Base-by-base conservation (phyloP, 106 monocot genomes). In the Alisma plantagoaquatica region DNA sequence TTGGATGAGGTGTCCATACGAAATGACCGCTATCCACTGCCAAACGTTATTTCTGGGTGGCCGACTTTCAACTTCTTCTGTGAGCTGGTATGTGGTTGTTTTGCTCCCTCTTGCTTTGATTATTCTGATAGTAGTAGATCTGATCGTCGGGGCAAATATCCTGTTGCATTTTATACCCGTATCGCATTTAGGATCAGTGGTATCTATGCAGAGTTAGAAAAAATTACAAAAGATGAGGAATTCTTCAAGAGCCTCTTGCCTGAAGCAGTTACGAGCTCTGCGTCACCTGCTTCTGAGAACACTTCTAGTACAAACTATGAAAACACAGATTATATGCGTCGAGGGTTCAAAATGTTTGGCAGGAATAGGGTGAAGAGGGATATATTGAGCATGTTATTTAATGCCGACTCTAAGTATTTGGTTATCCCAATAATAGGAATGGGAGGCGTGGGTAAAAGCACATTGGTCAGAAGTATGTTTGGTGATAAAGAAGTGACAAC, bases 391-490 rank as follows among this genome's bases (percentile, higher is more conserved):
- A 6, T 7, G 14, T 5, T 38, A 38, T 14, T 7, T 7, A 14
- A 7, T 5, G 35, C 35, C 9, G 35, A 7, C 9, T 14, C 14
- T 7, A 38, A 38, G 9, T 7, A 38, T 5, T 5, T 7, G 35
- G 14, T 65, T 31, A 23, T 73, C 4, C 23, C 65, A n/a, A 60
- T 73, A 30, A 43, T 49, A 3, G 65, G 72, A 0, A 29, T 41
- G 7, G 52, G 49, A n/a, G 72, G 72, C 1, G 66, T 73, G 15
- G 72, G 72, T 29, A 73, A 73, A 43, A 73, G 65, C 24, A 59
- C 53, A 7, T 52, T 73, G 35, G 72, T 59, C 16, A 35, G 27
- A n/a, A 22, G 43, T 29, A 52, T 73, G 0, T 65, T 30, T 26
- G 19, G 28, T 10, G 60, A 66, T 48, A 11, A 11, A 1, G 16